A percentile compares a stretch with the other conserved stretches of the same genome.
These are phyloP conservation scores for Jamesozyma lodderae DNA, from an alignment of 805 yeast species.

Conservation along the genomic window DNA sequence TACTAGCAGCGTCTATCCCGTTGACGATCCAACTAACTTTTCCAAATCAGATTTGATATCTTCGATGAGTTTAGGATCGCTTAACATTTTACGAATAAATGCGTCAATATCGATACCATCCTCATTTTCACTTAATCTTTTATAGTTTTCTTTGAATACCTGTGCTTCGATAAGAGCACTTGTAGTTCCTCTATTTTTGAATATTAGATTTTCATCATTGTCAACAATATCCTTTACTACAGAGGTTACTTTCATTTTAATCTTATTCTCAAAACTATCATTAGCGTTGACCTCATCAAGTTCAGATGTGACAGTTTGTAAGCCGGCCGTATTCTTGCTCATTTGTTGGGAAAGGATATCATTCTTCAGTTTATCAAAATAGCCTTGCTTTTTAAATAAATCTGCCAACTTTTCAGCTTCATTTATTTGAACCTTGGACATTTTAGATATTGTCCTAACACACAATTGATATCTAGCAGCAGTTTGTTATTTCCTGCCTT, in stretches of 20 bases:
- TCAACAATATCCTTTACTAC: conserved; percentile 22
- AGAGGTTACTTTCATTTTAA: conserved; percentile 16
- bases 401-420: conserved; percentile 23
- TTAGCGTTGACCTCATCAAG: conserved; percentile 1
- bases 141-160: conserved; percentile 23
- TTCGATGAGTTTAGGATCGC: conserved; percentile 15
- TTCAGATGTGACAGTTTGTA: conserved; percentile 5
- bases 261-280: conserved; percentile 5
- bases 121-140: conserved; percentile 11
- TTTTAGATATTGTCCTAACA: neutral
- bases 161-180: conserved; percentile 28
- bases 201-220: conserved; percentile 25
- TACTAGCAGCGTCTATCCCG: too few species aligned
- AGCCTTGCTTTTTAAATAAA: conserved; percentile 27
- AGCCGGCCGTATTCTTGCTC: neutral
- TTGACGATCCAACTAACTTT: neutral
- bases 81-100: conserved; percentile 11
- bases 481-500: too few species aligned
- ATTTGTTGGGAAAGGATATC: conserved; percentile 11
- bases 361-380: conserved; percentile 26
- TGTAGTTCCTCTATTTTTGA: conserved; percentile 29
- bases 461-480: too few species aligned
- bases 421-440: conserved; percentile 6
- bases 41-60: conserved; percentile 13
- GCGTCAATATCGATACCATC: conserved; percentile 17